Evolutionary conservation across 2,329 filamentous ascomycete genomes (phyloP).

Genomic region (Colletotrichum musicola): DNA sequence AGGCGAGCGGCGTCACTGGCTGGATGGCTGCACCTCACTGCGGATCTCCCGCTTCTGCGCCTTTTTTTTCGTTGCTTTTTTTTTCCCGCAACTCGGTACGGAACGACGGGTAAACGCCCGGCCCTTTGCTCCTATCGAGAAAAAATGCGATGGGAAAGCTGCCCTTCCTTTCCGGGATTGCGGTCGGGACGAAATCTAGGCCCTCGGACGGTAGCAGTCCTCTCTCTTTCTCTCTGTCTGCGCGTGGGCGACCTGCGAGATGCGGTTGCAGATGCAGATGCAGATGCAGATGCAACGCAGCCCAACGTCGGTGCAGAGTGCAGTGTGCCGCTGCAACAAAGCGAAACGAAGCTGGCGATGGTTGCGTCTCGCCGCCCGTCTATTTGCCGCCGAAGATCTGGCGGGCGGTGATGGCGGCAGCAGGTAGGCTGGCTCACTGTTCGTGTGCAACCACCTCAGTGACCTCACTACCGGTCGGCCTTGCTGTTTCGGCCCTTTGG

Average conservation of each 20-base stretch:
- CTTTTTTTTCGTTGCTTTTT: not conserved
- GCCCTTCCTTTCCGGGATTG: not conserved
- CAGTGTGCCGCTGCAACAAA: slow-evolving; percentile 1
- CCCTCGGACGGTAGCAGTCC: not conserved
- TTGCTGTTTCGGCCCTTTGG: slow-evolving; percentile 35
- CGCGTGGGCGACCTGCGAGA: slow-evolving; percentile 4
- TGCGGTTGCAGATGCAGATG: slow-evolving; percentile 16
- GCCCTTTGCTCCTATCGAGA: not conserved
- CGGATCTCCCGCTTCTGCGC: slow-evolving; percentile 20
- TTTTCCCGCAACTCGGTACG: slow-evolving; percentile 3
- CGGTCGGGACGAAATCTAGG: not conserved
- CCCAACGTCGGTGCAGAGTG: not conserved
- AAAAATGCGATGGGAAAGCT: not conserved
- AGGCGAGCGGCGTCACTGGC: not conserved
- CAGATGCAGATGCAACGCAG: not conserved
- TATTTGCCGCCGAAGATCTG: not conserved
- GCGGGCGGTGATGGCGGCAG: slow-evolving; percentile 5
- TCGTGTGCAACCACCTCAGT: no score
- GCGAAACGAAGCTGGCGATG: not conserved
- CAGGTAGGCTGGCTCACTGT: not conserved
- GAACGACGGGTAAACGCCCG: slow-evolving; percentile 17
- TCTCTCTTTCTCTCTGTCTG: no score
- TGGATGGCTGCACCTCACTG: slow-evolving; percentile 21
- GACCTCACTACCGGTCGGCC: not conserved
- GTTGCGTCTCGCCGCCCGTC: slow-evolving; percentile 2